Evolutionary conservation across 2,329 filamentous ascomycete genomes (phyloP).

Genomic region (Colletotrichum sp.): DNA sequence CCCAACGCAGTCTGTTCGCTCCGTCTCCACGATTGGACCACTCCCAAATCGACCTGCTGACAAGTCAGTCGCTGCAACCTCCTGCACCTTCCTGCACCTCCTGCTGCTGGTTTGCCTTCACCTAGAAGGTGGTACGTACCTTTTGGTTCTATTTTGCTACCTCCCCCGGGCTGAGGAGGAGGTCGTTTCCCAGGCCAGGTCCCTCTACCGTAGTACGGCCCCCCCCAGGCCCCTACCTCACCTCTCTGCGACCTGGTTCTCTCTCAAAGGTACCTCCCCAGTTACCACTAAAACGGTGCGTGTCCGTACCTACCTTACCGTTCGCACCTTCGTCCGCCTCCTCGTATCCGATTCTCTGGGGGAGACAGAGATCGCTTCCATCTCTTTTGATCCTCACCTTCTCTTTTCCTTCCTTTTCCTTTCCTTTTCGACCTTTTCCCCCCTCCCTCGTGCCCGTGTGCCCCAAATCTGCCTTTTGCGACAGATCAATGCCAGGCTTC

Average conservation of each 20-base stretch:
- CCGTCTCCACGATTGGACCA: constrained; percentile 10
- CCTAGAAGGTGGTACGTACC: neutral
- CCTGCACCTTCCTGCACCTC: neutral
- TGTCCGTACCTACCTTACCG: neutral
- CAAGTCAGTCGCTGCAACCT: neutral
- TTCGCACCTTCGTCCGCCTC: neutral
- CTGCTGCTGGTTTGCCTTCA: neutral
- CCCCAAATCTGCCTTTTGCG: constrained; percentile 2
- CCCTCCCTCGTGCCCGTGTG: neutral
- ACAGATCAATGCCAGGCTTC: constrained; percentile 8
- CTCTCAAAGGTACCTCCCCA: neutral
- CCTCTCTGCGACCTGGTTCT: neutral
- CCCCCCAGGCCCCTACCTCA: neutral
- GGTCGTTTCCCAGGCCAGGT: neutral
- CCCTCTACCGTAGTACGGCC: neutral
- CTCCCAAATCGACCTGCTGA: neutral
- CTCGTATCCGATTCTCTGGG: constrained; percentile 22
- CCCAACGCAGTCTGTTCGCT: constrained; percentile 8
- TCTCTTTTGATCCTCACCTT: constrained; percentile 13
- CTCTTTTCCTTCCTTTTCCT: neutral
- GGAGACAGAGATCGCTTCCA: constrained; percentile 16
- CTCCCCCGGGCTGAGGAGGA: neutral
- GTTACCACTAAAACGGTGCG: neutral
- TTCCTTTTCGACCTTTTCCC: neutral
- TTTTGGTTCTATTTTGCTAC: neutral